Base-by-base conservation (phyloP, 1,284 basidiomycete species). In the Ceratobasidium sp. region DNA sequence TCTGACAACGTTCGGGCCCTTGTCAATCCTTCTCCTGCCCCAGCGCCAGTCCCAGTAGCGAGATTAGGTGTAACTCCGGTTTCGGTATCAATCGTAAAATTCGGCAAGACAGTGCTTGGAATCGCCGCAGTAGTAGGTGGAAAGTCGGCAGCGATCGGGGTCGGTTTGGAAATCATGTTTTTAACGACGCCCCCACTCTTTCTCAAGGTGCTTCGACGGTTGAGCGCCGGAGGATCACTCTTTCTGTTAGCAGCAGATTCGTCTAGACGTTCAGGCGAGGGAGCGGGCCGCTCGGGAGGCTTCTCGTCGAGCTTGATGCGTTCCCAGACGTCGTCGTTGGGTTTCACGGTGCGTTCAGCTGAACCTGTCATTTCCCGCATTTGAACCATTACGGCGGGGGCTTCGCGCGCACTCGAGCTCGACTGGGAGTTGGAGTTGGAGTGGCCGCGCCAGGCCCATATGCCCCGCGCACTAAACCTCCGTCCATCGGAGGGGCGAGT, bases 101-200 rank as follows among this genome's bases (percentile, higher is more conserved):
- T 67, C 12, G 62, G 62, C 13, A 67, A 32, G 6, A 50, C 42
- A 17, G 49, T 67, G 32, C 49, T 50, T 2, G 50, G 50, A n/a
- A 47, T 47, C 13, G 49, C 29, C 12, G 62, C 49, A 3, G 62
- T 54, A 8, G 50, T 53, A 0, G 62, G 62, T 0, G 62, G 62
- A 20, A 67, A 67, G 29, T 67, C 62, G 10, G 62, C 38, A 17
- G 62, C 62, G 15, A 67, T 50, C 1, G 62, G 62, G 1, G 54
- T 50, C 22, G 62, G 62, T 27, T 67, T 67, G 35, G 62, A 67
- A 13, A 67, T 67, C 62, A 67, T 67, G 35, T 53, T 50, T 45
- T 67, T 67, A 3, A 40, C 3, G 31, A 67, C 45, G 17, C 45
- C 54, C 8, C 25, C 40, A n/a, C 38, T 52, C 45, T 52, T 52